A percentile compares a stretch with the other conserved stretches of the same genome.
phyloP scores from a whole-genome alignment of 345 rosid genomes.

The Eutrema yunnanense region DNA sequence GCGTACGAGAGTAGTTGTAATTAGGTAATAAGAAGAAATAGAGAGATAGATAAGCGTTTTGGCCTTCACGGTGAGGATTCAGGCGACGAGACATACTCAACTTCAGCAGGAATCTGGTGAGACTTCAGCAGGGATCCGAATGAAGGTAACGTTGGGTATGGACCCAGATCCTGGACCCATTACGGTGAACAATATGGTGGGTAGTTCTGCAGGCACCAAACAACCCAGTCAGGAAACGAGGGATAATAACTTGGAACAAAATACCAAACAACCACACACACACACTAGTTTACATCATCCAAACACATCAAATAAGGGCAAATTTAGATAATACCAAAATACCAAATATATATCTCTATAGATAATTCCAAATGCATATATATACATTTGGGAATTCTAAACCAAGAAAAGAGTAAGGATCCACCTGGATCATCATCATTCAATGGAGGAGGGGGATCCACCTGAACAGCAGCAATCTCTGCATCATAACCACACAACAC shows the following conservation, averaged over 20 bases:
- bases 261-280: neutral
- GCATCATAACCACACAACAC: too few species aligned
- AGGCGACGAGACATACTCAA: neutral
- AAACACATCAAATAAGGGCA: neutral
- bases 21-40: too few species aligned
- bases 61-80: neutral
- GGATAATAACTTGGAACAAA: neutral
- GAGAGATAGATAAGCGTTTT: too few species aligned
- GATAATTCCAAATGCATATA: too few species aligned
- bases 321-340: too few species aligned
- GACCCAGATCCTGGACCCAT: slow-evolving; percentile 9
- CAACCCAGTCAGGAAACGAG: neutral
- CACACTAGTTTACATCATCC: neutral
- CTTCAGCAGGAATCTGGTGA: neutral
- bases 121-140: neutral
- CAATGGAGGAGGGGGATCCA: too few species aligned
- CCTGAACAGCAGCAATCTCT: too few species aligned
- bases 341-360: too few species aligned
- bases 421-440: too few species aligned
- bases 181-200: neutral
- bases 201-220: neutral
- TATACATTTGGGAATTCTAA: too few species aligned
- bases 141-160: slow-evolving; percentile 7
- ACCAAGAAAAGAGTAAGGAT: too few species aligned
- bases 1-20: too few species aligned